Evolutionary conservation across 768 basidiomycete species (phyloP).

Genomic region (Xerocomellus chrysenteron): DNA sequence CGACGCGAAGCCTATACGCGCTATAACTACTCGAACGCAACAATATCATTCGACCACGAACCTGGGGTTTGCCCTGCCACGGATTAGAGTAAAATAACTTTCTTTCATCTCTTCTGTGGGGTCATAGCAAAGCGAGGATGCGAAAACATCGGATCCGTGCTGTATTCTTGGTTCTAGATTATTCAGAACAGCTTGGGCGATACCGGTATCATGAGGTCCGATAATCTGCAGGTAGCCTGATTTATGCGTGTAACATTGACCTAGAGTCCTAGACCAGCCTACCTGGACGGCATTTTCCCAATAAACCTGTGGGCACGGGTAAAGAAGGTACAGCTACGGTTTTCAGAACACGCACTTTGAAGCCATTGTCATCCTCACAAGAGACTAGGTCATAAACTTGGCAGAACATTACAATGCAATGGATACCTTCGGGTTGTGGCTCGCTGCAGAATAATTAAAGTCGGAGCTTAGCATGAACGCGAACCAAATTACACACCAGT

Average conservation of each 20-base stretch:
- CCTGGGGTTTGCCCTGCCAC: slow-evolving; percentile 17
- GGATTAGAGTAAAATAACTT: slow-evolving; percentile 52
- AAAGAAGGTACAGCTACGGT: neutral
- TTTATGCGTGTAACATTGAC: neutral
- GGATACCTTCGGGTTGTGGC: slow-evolving; percentile 85
- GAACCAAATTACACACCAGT: slow-evolving; percentile 54
- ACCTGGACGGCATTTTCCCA: slow-evolving; percentile 91
- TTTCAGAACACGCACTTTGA: slow-evolving; percentile 52
- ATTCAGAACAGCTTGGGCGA: slow-evolving; percentile 59
- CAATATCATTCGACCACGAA: slow-evolving; percentile 2
- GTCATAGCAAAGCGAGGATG: slow-evolving; percentile 51
- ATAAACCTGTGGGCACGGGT: slow-evolving; percentile 56
- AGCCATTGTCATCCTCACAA: slow-evolving; percentile 78
- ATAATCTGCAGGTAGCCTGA: slow-evolving; percentile 58
- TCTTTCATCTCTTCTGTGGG: slow-evolving; percentile 57
- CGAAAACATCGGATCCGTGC: slow-evolving; percentile 33
- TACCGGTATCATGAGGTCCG: slow-evolving; percentile 77
- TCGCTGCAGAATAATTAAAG: slow-evolving; percentile 44
- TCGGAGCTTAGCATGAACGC: neutral
- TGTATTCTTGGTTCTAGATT: slow-evolving; percentile 58
- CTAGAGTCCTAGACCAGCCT: neutral
- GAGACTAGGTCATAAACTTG: neutral
- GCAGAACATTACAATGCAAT: neutral
- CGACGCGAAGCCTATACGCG: slow-evolving; percentile 9
- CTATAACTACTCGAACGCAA: neutral